Evolutionary conservation across 192 early-diverging fungal genomes (phyloP), one percentile per base, ranked within the genome.

Genomic region (Coemansia sp.): DNA sequence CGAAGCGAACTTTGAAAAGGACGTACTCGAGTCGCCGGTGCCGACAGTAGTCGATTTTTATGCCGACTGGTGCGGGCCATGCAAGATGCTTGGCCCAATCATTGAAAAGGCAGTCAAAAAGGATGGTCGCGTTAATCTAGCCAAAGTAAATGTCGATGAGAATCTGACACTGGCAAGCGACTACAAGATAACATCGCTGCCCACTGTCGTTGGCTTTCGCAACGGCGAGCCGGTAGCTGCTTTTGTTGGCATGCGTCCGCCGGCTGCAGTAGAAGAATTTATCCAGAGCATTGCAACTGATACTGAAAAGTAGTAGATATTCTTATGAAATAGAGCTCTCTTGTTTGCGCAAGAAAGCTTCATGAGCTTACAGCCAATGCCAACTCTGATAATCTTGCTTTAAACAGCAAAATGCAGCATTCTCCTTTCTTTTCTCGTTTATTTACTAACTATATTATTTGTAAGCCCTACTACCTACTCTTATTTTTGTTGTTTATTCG

Each of bases 61-160:
- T 36, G 63, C 56, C 49, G 86, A 87, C 34, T 95, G 93, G 93
- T 94, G 92, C 68, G 84, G 86, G 50, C 92, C 92, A 14, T 95
- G 93, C 78, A 86, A 85, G 40, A 73, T 90, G 68, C 71, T 95
- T 6, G 86, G 84, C 7, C 92, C 92, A 17, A 66, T 88, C 20
- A 71, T 95, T 20, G 69, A 83, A 7, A 84, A 86, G 42, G 81
- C 82, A 5, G 90, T 93, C 15, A 67, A 73, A 11, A 78, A 76
- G 17, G 79, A 88, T 44, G 85, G 83, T n/a, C 83, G 84, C 38
- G 85, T 88, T 0, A 84, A 86, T 8, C 68, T 95, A 56, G 86
- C 89, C 51, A 91, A 91, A 61, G 71, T 95, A 56, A 76, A 95
- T 63, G 84, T 90, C 28, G 93, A 95, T 66, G 80, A 87, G 36